Percentiles rank a stretch among this genome's conserved stretches.
These are phyloP conservation scores for Protomyces lactucae-debilis DNA, from an alignment of 1,139 yeast genomes.

Conservation along the genomic window DNA sequence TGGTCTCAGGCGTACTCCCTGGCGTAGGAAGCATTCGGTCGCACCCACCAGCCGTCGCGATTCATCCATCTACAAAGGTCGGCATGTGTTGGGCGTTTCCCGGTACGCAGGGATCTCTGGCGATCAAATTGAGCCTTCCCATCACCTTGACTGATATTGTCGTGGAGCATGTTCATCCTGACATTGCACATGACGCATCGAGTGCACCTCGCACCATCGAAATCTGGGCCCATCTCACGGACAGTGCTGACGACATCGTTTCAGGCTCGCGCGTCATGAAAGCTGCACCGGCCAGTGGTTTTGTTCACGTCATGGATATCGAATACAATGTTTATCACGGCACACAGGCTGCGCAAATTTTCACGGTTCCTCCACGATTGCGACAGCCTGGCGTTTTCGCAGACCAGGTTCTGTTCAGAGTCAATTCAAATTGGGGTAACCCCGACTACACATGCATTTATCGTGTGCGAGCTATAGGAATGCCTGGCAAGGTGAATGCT, in stretches of 20 bases:
- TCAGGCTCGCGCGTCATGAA: not conserved
- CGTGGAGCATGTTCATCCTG: slow-evolving; percentile 37
- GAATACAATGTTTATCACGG: slow-evolving; percentile 36
- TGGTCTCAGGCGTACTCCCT: slow-evolving; percentile 23
- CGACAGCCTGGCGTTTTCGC: slow-evolving; percentile 29
- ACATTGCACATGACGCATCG: slow-evolving; percentile 35
- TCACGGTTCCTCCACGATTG: slow-evolving; percentile 35
- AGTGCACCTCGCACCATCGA: slow-evolving; percentile 39
- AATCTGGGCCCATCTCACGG: slow-evolving; percentile 37
- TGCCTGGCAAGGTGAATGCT: not conserved
- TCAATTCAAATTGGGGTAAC: slow-evolving; percentile 41
- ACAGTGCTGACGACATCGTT: slow-evolving; percentile 16
- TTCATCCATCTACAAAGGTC: slow-evolving; percentile 34
- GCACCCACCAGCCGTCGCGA: slow-evolving; percentile 36
- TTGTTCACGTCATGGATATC: slow-evolving; percentile 36
- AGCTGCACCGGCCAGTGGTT: slow-evolving; percentile 21
- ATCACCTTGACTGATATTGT: slow-evolving; percentile 37
- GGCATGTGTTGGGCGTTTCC: slow-evolving; percentile 43
- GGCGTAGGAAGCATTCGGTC: slow-evolving; percentile 35
- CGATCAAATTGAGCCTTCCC: slow-evolving; percentile 35
- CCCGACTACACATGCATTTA: slow-evolving; percentile 39
- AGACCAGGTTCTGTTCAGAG: slow-evolving; percentile 34
- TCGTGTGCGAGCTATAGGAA: slow-evolving; percentile 33
- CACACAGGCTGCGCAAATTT: slow-evolving; percentile 37
- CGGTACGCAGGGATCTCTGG: slow-evolving; percentile 38